These are phyloP conservation scores for Melastoma candidum DNA, from an alignment of 441 rosid genomes.

Conservation along the genomic window DNA sequence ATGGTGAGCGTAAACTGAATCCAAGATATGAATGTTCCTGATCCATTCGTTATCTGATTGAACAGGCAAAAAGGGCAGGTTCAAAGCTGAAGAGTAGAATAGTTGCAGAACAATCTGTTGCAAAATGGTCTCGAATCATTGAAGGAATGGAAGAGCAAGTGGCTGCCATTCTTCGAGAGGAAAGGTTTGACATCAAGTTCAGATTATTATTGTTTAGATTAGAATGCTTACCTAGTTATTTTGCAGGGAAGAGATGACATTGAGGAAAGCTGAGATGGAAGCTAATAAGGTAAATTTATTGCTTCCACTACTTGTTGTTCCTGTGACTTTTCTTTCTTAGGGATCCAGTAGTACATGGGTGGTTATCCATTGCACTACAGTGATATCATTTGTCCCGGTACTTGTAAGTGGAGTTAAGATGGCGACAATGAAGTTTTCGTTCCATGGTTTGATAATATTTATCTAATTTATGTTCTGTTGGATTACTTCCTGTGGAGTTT, in stretches of 20 bases:
- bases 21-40: too few species aligned
- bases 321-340: not conserved
- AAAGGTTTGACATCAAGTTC: conserved; percentile 47
- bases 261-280: conserved; percentile 97
- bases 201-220: conserved; percentile 6
- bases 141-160: conserved; percentile 87
- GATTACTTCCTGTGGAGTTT: too few species aligned
- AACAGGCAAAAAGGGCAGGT: conserved; percentile 84
- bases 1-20: too few species aligned
- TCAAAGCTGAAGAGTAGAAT: conserved; percentile 86
- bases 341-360: not conserved
- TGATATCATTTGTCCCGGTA: not conserved
- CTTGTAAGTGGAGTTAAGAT: not conserved
- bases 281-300: conserved; percentile 60
- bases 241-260: conserved; percentile 78
- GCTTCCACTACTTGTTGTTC: not conserved
- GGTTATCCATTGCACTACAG: not conserved
- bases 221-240: conserved; percentile 14
- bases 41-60: conserved; percentile 4
- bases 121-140: conserved; percentile 79
- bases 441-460: too few species aligned
- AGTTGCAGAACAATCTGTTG: conserved; percentile 80
- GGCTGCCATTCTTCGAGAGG: conserved; percentile 60
- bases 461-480: too few species aligned
- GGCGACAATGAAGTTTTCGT: too few species aligned